Percentiles rank a stretch among this genome's conserved stretches.
phyloP scores from a whole-genome alignment of 2,329 filamentous ascomycete genomes.

The Aspergillus costaricaensis region DNA sequence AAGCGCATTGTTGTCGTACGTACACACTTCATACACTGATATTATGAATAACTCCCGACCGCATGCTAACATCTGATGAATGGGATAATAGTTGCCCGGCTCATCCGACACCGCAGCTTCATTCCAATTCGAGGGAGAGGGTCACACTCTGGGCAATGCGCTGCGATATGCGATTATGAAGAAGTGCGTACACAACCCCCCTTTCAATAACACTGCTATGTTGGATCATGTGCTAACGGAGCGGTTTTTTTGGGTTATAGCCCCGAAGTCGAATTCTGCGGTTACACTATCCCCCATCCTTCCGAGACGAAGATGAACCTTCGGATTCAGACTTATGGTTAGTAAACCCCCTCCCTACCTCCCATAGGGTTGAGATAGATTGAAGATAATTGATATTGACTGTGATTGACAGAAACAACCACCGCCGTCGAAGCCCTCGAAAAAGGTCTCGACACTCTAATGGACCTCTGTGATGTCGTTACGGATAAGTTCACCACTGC shows the following conservation, averaged over 20 bases:
- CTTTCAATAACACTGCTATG: too few species aligned
- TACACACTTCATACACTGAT: conserved; percentile 1
- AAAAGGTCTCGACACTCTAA: conserved; percentile 85
- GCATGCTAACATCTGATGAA: too few species aligned
- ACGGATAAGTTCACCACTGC: conserved; percentile 81
- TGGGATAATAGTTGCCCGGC: conserved; percentile 72
- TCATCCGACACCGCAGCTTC: conserved; percentile 84
- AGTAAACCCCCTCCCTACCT: conserved; percentile 29
- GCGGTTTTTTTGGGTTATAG: conserved; percentile 49
- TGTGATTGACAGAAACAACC: conserved; percentile 62
- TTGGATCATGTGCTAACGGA: conserved; percentile 7
- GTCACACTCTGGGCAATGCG: conserved; percentile 93
- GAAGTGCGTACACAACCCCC: conserved; percentile 64
- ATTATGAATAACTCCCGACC: too few species aligned
- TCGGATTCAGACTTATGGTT: conserved; percentile 95
- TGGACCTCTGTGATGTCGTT: conserved; percentile 90
- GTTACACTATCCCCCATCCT: conserved; percentile 95
- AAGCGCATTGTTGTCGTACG: conserved; percentile 66
- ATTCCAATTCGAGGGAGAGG: conserved; percentile 91
- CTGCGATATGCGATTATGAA: conserved; percentile 97
- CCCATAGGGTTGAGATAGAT: too few species aligned
- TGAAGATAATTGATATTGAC: too few species aligned
- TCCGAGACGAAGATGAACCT: conserved; percentile 97
- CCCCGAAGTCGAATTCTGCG: conserved; percentile 95
- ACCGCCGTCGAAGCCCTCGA: conserved; percentile 82